Base-by-base conservation (phyloP, 805 yeast genomes). In the Saturnispora dispora region DNA sequence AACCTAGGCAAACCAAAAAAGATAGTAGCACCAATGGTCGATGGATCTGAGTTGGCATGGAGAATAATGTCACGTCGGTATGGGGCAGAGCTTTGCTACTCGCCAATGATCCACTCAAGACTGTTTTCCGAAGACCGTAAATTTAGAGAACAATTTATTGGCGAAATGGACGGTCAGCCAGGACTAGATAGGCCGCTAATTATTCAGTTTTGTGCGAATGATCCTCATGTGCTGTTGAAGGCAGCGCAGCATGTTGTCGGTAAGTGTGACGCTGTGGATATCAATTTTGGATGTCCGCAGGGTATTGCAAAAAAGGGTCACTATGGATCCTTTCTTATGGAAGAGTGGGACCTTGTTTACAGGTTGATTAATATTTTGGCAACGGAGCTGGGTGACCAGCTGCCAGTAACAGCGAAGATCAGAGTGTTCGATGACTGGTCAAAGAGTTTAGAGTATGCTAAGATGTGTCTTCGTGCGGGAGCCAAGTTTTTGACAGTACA, bases 11-110 rank as follows among this genome's bases (percentile, higher is more conserved):
- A 69, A 22, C 99, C 99, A 2, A 78, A 73, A 47, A 87, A 85
- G 56, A 83, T 93, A 25, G 93, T 93, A 20, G 99, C 98, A 3
- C 99, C 99, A 1, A 91, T 93, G 97, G 99, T 93, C 18, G 99
- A 93, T 66, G 97, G 89, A 58, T 82, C 91, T 3, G 99, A 93
- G 63, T 74, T 93, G 18, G 98, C 96, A 2, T 93, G 98, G 98
- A 75, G 99, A 57, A 76, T 87, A 17, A 71, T 93, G 15, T 85
- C 95, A 3, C 75, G 98, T 51, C 73, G 76, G 53, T 84, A 90
- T 60, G 99, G 99, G 3, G 98, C 99, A 0, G 88, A 89, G 2
- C 71, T 93, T 33, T 88, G 96, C 62, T 93, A 91, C 61, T 87
- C 98, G 0, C 99, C 99, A 3, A 93, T 93, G 99, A 78, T 85